Evolutionary conservation across 1,284 basidiomycete genomes (phyloP), one percentile per base, ranked within the genome.

Genomic region (Boletus sp.): DNA sequence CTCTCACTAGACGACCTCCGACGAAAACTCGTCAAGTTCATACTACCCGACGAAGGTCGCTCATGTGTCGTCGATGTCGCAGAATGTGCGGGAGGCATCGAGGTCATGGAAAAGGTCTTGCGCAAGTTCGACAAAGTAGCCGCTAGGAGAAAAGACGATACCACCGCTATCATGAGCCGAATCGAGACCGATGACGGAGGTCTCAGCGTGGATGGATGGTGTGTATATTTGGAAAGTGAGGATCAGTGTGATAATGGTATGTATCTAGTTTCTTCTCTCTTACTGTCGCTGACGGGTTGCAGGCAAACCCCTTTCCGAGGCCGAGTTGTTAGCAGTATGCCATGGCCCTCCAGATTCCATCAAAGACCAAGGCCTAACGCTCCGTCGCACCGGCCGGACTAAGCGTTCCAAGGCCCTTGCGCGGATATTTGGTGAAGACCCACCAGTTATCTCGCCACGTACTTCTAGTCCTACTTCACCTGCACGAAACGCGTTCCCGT

Each of bases 171-270:
- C 44, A 62, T 72, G 45, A 80, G 78, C 48, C 70, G 74, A 33
- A 72, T 76, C 16, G 77, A 78, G 47, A 78, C 75, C 0, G 79
- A 79, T 16, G 81, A 81, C 23, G 82, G 82, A 2, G 82, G 81
- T 1, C 71, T 94, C 13, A 80, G 78, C 47, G 82, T 94, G 3
- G 90, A 94, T 55, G 91, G 91, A 0, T 96, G 92, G 90, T 88
- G 84, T 14, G 84, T 92, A 0, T 93, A 81, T 67, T 69, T 86
- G 36, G 80, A 86, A 63, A 73, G 73, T 12, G 74, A 78, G 40
- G 77, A 76, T n/a, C 76, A 76, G 13, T 77, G 79, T 39, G 77
- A 77, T 3, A 67, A 72, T 49, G 77, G 87, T 86, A 58, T 52
- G 77, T 63, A 20, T 41, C 12, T 0, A 8, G 16, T 34, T 25